Base-by-base conservation (phyloP, 345 rosid genomes). In the Streptanthus diversifolius region DNA sequence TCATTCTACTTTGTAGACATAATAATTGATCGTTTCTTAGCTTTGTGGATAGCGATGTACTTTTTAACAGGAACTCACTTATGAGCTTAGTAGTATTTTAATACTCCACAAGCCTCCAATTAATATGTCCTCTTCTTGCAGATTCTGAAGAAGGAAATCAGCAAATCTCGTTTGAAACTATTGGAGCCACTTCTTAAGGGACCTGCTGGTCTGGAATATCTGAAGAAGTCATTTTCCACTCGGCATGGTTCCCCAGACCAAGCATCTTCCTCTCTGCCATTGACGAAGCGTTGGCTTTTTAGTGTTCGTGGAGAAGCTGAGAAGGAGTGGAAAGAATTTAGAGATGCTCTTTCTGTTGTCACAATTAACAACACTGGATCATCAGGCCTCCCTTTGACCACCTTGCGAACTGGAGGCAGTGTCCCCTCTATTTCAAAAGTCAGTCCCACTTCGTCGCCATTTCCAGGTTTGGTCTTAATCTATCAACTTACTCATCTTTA, bases 141-240 rank as follows among this genome's bases (percentile, higher is more conserved):
- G 98, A 83, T 72, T 69, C 80, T 93, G 19, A 89, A 86, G 77
- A 80, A 65, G 55, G 96, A 89, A 82, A 89, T 93, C 39, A 87
- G 92, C 82, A 85, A 80, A 79, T 86, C 96, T 40, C 98, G 89
- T 37, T 75, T 91, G 75, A 85, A 79, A 69, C 76, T 89, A 41
- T 82, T 91, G 90, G 91, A 88, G 81, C 91, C 97, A 35, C 74
- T 89, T 72, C 66, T 93, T 62, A 93, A 84, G 80, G 98, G 98
- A 25, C 91, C 95, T 58, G 88, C 92, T 70, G 96, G 91, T 70
- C 71, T 86, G 36, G 98, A 91, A 62, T 93, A 88, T 68, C 83
- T 91, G 47, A 83, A 74, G 69, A 85, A 83, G 73, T 90, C 91
- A 70, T 93, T 93, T 76, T 47, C 85, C 19, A 83, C 68, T 41